Evolutionary conservation across 345 rosid genomes (phyloP).

Genomic region (Eucalyptus decipiens): DNA sequence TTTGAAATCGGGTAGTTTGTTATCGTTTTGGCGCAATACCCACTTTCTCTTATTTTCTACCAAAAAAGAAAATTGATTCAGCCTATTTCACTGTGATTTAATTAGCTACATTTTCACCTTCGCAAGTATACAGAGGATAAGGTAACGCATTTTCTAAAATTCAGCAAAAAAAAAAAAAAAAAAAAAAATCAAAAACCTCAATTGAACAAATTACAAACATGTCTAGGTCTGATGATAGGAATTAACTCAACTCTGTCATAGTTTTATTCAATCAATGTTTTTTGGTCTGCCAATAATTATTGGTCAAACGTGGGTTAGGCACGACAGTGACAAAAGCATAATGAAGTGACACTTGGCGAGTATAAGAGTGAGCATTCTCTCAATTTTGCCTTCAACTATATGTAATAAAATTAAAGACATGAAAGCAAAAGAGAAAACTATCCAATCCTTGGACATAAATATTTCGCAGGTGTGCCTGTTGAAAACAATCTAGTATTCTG

Average conservation of each 20-base stretch:
- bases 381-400: neutral
- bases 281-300: neutral
- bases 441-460: neutral
- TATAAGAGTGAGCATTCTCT: neutral
- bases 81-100: neutral
- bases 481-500: neutral
- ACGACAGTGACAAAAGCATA: neutral
- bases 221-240: neutral
- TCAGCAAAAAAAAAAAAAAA: neutral
- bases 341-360: neutral
- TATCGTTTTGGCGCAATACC: neutral
- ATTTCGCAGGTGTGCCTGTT: neutral
- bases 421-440: neutral
- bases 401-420: neutral
- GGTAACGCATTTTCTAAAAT: neutral
- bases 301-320: neutral
- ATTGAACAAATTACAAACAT: neutral
- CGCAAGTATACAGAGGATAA: neutral
- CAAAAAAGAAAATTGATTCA: neutral
- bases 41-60: neutral
- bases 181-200: neutral
- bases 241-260: neutral
- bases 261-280: neutral
- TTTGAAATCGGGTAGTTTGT: neutral
- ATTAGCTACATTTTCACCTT: neutral